Evolutionary conservation across 345 rosid genomes (phyloP).

Genomic region (Syzygium aqueum): DNA sequence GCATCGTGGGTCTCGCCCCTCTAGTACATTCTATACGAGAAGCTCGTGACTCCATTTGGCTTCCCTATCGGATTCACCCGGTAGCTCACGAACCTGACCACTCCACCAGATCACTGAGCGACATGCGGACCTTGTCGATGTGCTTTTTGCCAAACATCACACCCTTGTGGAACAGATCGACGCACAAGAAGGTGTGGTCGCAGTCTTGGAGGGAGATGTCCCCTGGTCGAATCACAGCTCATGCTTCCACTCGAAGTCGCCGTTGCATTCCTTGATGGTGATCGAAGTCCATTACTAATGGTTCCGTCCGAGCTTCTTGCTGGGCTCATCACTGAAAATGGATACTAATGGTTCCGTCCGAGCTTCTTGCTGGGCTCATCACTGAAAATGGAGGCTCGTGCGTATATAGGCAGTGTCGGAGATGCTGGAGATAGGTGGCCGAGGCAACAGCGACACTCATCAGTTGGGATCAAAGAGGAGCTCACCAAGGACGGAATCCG

Average conservation of each 20-base stretch:
- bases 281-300: background rate
- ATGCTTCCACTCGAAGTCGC: background rate
- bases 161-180: background rate
- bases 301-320: background rate
- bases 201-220: background rate
- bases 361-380: no score
- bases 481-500: background rate
- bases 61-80: background rate
- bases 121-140: background rate
- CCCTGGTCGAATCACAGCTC: background rate
- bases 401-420: background rate
- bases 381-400: background rate
- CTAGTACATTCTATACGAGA: background rate
- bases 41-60: background rate
- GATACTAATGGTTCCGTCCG: no score
- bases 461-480: background rate
- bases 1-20: background rate
- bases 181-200: background rate
- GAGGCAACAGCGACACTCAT: background rate
- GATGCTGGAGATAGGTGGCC: background rate
- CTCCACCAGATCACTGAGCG: background rate
- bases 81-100: background rate
- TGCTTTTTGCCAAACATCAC: background rate
- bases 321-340: background rate
- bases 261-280: background rate